Evolutionary conservation across 805 yeast genomes (phyloP), one percentile per base, ranked within the genome.

Genomic region (Monosporozyma siamensis): DNA sequence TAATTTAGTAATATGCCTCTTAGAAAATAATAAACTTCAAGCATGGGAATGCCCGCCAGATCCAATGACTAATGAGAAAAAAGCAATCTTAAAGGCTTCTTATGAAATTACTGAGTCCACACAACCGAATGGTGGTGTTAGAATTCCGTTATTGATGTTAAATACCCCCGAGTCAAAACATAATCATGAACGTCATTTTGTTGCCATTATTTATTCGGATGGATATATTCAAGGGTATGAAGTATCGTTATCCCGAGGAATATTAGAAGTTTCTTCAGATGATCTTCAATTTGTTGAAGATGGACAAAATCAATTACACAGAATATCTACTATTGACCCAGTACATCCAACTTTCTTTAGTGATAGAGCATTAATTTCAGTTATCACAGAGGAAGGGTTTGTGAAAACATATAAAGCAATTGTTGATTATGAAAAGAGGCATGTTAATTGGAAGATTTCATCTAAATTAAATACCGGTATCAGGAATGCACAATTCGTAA

Each of bases 271-370:
- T 2, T 7, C 27, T 3, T 50, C 59, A 2, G 45, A 50, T n/a
- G 9, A 45, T 2, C 29, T 55, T 3, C 50, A 51, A 10, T 18
- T 53, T 17, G 34, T 52, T 4, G 56, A 59, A 8, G 61, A 62
- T 2, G 67, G 61, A 1, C 51, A 56, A 1, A 62, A 59, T 9
- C 61, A 63, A 3, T 61, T 74, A 2, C 67, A 68, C 41, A 55
- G 63, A n/a, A 70, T 78, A 4, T 68, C 81, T 1, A 66, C 75
- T 1, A 77, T 84, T 21, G 87, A 84, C 52, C 87, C 90, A 0
- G 86, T 80, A 3, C 66, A 68, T 32, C 51, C 63, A 2, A 53
- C 61, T 2, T 58, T 56, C 35, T 46, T 56, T 26, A 64, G 68
- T 29, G 55, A 63, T 37, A 49, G 70, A 26, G 61, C 67, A 2